Percentiles rank a stretch among this genome's conserved stretches.
These are phyloP conservation scores for Sphagnum contortum DNA, from an alignment of 225 moss, liverwort and hornwort genomes.

Conservation along the genomic window DNA sequence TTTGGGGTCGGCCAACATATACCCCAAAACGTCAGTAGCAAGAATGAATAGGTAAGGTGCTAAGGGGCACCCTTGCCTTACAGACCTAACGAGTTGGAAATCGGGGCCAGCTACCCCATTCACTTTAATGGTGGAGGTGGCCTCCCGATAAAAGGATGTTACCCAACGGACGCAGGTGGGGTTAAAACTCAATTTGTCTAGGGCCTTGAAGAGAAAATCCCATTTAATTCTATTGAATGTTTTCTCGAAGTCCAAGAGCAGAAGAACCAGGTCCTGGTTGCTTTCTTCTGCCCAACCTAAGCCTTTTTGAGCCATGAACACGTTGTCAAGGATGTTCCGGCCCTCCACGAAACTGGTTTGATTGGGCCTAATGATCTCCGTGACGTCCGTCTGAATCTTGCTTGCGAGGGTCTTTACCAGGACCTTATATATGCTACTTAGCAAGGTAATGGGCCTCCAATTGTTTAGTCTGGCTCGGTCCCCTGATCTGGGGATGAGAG, in stretches of 20 bases:
- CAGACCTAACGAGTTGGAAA: background rate
- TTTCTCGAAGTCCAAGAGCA: too few relatives aligned
- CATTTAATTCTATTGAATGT: too few relatives aligned
- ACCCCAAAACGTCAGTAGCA: background rate
- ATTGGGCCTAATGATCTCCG: background rate
- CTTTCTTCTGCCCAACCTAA: background rate
- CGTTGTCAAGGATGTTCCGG: background rate
- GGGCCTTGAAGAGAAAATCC: too few relatives aligned
- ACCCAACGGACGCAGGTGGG: background rate
- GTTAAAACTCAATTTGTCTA: background rate
- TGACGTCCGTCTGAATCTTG: too few relatives aligned
- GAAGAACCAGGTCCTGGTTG: background rate
- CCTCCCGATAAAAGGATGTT: background rate
- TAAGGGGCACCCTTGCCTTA: background rate
- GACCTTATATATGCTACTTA: too few relatives aligned
- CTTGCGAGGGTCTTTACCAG: too few relatives aligned
- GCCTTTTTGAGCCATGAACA: background rate
- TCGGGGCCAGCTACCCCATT: background rate
- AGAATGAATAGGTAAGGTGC: background rate
- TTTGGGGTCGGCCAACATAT: background rate
- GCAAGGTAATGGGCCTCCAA: too few relatives aligned
- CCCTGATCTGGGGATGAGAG: too few relatives aligned
- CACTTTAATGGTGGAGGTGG: background rate
- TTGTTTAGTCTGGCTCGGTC: too few relatives aligned
- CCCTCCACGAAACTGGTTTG: background rate